Evolutionary conservation across 1,284 basidiomycete species (phyloP).

Genomic region (Leccinum huronense): DNA sequence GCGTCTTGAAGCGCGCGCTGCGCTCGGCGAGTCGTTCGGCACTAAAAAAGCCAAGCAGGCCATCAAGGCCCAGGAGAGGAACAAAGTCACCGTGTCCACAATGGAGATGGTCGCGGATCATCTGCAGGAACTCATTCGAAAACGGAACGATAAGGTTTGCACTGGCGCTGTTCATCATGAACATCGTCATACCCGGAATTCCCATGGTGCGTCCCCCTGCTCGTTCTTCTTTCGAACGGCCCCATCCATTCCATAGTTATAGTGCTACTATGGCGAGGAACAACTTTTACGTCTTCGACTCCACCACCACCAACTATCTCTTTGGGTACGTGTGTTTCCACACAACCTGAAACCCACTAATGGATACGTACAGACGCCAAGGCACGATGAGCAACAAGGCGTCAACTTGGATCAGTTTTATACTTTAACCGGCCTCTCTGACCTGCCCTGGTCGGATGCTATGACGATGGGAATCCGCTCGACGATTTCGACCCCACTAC

Average conservation of each 20-base stretch:
- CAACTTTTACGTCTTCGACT: slow-evolving; percentile 85
- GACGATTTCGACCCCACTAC: slow-evolving; percentile 92
- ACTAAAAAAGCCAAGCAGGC: slow-evolving; percentile 89
- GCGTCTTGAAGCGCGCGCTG: slow-evolving; percentile 64
- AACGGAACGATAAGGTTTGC: slow-evolving; percentile 78
- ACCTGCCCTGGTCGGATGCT: slow-evolving; percentile 73
- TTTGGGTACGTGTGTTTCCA: slow-evolving; percentile 44
- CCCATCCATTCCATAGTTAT: slow-evolving; percentile 10
- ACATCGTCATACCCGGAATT: slow-evolving; percentile 83
- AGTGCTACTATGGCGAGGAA: slow-evolving; percentile 87
- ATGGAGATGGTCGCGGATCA: slow-evolving; percentile 80
- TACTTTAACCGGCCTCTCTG: slow-evolving; percentile 89
- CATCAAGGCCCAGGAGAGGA: slow-evolving; percentile 81
- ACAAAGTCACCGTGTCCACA: slow-evolving; percentile 81
- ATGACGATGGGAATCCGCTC: slow-evolving; percentile 84
- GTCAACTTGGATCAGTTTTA: slow-evolving; percentile 71
- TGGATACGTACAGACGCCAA: slow-evolving; percentile 63
- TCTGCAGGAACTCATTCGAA: slow-evolving; percentile 77
- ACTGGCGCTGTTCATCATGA: slow-evolving; percentile 74
- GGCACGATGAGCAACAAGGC: slow-evolving; percentile 76
- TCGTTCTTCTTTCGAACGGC: not conserved
- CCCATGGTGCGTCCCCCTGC: slow-evolving; percentile 50
- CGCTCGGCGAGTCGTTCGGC: slow-evolving; percentile 89
- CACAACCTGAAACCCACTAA: not conserved
- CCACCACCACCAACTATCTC: slow-evolving; percentile 82